Evolutionary conservation across 2,329 filamentous ascomycete species (phyloP), one percentile per base, ranked within the genome.

Genomic region (Fusarium lateritium): DNA sequence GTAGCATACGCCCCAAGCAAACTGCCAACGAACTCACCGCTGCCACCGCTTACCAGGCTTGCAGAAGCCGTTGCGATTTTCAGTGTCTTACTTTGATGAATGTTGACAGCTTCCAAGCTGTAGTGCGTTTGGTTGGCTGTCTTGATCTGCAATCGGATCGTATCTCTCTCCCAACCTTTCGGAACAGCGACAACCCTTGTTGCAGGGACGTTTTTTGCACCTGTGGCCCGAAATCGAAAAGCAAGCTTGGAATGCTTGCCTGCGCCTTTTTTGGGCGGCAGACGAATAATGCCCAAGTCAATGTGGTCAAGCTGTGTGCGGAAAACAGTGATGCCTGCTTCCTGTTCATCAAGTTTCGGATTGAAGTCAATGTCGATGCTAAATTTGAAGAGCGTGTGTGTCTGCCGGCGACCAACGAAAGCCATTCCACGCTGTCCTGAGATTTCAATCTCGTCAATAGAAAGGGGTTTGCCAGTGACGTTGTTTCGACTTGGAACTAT

Each of bases 241-340:
- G 52, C 50, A 0, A 69, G 38, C 0, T 49, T 39, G 0, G 65
- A 50, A 3, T 69, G 51, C 13, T 68, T 39, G 6, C 34, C 40
- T 1, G 62, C 38, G 0, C 54, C 58, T 43, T 62, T 22, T 0
- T n/a, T 28, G 4, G 39, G 6, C 1, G 54, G 54, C 1, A 59
- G 34, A 7, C 51, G 62, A 5, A 59, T 17, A 15, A 64, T 39
- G 2, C 62, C 62, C 2, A 70, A 45, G 26, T 70, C 67, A 4
- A 70, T 65, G 4, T 70, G 67, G n/a, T 70, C 58, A 4, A 70
- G 40, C 9, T 70, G 67, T 2, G 67, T 70, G 6, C 57, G 54
- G 15, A 70, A 70, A 3, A 67, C 7, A 1, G 57, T 65, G 2
- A 70, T 46, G 1, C 67, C 67, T 2, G 55, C 67, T 19, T 70